A percentile compares a stretch with the other conserved stretches of the same genome.
Conservation (phyloP, 495 filamentous ascomycete genomes). For the Trichoderma orchidacearum region DNA sequence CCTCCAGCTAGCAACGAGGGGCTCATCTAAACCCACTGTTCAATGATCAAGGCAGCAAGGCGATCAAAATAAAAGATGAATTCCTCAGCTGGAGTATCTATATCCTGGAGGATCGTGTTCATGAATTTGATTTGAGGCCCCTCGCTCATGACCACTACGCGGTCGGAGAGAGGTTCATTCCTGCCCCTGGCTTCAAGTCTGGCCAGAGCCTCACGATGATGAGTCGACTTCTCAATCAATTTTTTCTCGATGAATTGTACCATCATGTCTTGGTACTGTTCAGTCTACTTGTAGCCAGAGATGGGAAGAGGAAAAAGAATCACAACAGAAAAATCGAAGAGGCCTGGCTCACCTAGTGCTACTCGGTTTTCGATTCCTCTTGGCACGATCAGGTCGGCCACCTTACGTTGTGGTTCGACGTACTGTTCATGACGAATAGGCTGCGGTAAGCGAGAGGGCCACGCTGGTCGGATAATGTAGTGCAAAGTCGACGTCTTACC, state of each 20-base stretch:
- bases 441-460: neutral
- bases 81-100: conserved; percentile 67
- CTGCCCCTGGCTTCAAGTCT: conserved; percentile 54
- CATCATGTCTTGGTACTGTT: conserved; percentile 59
- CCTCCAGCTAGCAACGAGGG: neutral
- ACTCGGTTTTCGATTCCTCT: conserved; percentile 86
- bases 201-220: conserved; percentile 63
- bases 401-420: conserved; percentile 78
- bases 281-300: neutral
- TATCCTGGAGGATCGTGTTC: conserved; percentile 80
- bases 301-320: conserved; percentile 1
- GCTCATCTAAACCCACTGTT: conserved; percentile 39
- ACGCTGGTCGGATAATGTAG: neutral
- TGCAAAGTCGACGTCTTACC: conserved; percentile 11
- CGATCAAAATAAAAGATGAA: conserved; percentile 97
- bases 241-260: conserved; percentile 76
- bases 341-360: conserved; percentile 54
- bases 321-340: neutral
- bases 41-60: conserved; percentile 67
- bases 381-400: conserved; percentile 90
- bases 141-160: conserved; percentile 55
- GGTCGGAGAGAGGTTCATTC: conserved; percentile 56
- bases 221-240: conserved; percentile 69
- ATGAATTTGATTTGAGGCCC: conserved; percentile 73
- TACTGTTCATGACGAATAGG: conserved; percentile 25